Base-by-base conservation (phyloP, 2,329 filamentous ascomycete genomes). In the Alternaria consortialis region DNA sequence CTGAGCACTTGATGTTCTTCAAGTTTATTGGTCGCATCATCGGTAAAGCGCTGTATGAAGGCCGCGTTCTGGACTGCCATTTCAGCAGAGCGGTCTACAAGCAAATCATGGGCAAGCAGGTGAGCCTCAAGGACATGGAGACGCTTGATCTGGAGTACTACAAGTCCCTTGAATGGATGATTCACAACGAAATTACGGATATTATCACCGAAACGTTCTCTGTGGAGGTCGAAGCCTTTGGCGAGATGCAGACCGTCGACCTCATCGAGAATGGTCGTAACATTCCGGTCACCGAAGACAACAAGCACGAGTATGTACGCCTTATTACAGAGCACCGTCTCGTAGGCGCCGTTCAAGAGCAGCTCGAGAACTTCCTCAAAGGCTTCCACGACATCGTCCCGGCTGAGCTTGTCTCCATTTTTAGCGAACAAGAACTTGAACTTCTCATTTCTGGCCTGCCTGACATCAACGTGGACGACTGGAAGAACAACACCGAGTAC, bases 61-160 rank as follows among this genome's bases (percentile, higher is more conserved):
- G 93, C 46, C 91, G 95, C 58, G 89, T 99, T 36, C 88, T 99
- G 31, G 95, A 99, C 79, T 99, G 95, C 80, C 97, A 98, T 85
- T 99, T 99, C 84, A 98, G 94, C 81, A 90, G 95, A 75, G 96
- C 96, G 13, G 94, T 99, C 53, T 99, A 99, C 86, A 98, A 98
- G 84, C 91, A 93, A 69, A 97, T 99, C 66, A 87, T 99, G 29
- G 92, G 95, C 76, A 97, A 96, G 78, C 88, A 92, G 4, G 94
- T 98, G 40, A 97, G 94, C 8, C 91, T 99, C 80, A 99, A 99
- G 83, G 95, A 99, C 74, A 98, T 99, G 93, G 95, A 99, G 80
- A 97, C 94, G 23, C 91, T 99, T 63, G 95, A 99, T 78, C 90
- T 97, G 4, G 94, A 99, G 74, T 99, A 99, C 83, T 97, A 98